Conservation (phyloP, 495 filamentous ascomycete species). For the Lophiotrema nucula region DNA sequence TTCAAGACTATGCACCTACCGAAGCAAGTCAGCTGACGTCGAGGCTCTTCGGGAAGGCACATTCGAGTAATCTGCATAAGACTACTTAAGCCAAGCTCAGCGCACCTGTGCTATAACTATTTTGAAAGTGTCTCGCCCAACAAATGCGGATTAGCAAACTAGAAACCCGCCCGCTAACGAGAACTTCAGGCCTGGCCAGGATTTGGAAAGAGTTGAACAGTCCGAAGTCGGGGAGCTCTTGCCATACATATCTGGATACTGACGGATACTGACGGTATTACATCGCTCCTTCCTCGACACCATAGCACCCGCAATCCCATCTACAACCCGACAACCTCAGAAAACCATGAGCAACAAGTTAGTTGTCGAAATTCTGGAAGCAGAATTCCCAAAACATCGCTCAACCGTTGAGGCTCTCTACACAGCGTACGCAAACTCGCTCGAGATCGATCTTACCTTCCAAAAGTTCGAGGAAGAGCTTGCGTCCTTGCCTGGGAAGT, state of each 20-base stretch:
- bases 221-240: background rate
- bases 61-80: too few species aligned
- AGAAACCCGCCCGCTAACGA: too few species aligned
- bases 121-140: too few species aligned
- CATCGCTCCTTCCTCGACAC: background rate
- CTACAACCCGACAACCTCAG: background rate
- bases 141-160: too few species aligned
- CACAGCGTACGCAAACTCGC: conserved; percentile 51
- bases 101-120: too few species aligned
- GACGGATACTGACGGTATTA: background rate
- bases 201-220: too few species aligned
- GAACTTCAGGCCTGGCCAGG: too few species aligned
- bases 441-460: conserved; percentile 57
- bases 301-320: background rate
- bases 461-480: conserved; percentile 58
- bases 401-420: conserved; percentile 46
- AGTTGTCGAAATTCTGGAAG: background rate
- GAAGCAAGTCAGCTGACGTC: too few species aligned
- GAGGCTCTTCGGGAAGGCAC: too few species aligned
- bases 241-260: background rate
- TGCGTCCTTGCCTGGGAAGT: conserved; percentile 54
- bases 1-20: too few species aligned
- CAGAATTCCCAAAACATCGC: conserved; percentile 40
- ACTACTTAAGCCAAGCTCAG: too few species aligned
- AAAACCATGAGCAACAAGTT: background rate